phyloP scores from a whole-genome alignment of 352 stramenopile species.

The Phytophthora agathidicida region DNA sequence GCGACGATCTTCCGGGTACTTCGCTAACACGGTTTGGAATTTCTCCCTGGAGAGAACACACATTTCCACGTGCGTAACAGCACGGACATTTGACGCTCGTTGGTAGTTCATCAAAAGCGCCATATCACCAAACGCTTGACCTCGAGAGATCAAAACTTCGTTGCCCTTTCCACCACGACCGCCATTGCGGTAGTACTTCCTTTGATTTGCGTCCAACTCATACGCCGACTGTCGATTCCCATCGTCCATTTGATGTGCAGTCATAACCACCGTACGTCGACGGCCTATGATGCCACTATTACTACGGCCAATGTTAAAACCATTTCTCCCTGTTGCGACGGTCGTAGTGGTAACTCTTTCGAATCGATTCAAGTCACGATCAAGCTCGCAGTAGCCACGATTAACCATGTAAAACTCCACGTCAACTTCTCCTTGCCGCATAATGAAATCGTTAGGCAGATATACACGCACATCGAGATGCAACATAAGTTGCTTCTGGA shows the following conservation, averaged over 20 bases:
- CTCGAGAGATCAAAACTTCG: slow-evolving; percentile 22
- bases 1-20: slow-evolving; percentile 39
- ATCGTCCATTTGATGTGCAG: slow-evolving; percentile 7
- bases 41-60: slow-evolving; percentile 45
- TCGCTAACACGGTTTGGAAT: slow-evolving; percentile 45
- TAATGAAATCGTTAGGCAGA: slow-evolving; percentile 77
- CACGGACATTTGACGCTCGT: slow-evolving; percentile 45
- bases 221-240: slow-evolving; percentile 21
- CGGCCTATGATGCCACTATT: slow-evolving; percentile 13
- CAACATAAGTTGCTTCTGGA: slow-evolving; percentile 71
- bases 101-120: slow-evolving; percentile 63
- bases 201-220: slow-evolving; percentile 27
- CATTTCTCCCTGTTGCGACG: not conserved
- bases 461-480: slow-evolving; percentile 66
- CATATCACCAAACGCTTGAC: slow-evolving; percentile 57
- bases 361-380: slow-evolving; percentile 24
- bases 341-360: slow-evolving; percentile 35
- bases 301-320: slow-evolving; percentile 2
- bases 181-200: slow-evolving; percentile 19
- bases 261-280: not conserved
- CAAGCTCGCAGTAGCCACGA: slow-evolving; percentile 57
- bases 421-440: slow-evolving; percentile 59
- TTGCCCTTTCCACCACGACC: slow-evolving; percentile 2
- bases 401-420: slow-evolving; percentile 80
- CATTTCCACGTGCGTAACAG: slow-evolving; percentile 60